phyloP scores from a whole-genome alignment of 1,284 basidiomycete species.

The Ustilago curta region DNA sequence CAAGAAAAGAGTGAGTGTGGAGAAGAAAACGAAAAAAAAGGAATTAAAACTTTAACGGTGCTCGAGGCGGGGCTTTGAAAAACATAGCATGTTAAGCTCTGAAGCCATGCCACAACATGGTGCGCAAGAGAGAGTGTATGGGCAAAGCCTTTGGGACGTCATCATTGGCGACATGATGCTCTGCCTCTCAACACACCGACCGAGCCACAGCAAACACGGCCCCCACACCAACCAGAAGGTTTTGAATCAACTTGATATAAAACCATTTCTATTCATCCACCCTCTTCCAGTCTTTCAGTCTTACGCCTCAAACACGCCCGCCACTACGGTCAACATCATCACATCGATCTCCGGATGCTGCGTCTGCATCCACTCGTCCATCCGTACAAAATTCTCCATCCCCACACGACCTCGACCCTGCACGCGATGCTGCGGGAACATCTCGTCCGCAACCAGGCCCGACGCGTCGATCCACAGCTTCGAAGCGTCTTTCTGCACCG shows the following conservation, averaged over 20 bases:
- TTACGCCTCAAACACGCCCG: constrained; percentile 56
- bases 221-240: no score
- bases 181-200: no score
- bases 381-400: constrained; percentile 52
- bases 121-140: no score
- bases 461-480: constrained; percentile 56
- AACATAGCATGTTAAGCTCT: no score
- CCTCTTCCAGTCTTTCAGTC: neutral
- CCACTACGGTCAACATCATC: constrained; percentile 66
- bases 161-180: no score
- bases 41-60: no score
- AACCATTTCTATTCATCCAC: neutral
- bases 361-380: constrained; percentile 55
- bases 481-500: constrained; percentile 33
- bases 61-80: no score
- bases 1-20: constrained; percentile 1
- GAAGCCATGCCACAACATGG: no score
- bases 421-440: constrained; percentile 60
- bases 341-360: constrained; percentile 65
- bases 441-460: constrained; percentile 54
- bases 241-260: no score
- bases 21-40: no score
- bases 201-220: no score
- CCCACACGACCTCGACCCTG: constrained; percentile 27
- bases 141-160: no score